Base-by-base conservation (phyloP, 1,284 basidiomycete species). In the Sporisorium reilianum region DNA sequence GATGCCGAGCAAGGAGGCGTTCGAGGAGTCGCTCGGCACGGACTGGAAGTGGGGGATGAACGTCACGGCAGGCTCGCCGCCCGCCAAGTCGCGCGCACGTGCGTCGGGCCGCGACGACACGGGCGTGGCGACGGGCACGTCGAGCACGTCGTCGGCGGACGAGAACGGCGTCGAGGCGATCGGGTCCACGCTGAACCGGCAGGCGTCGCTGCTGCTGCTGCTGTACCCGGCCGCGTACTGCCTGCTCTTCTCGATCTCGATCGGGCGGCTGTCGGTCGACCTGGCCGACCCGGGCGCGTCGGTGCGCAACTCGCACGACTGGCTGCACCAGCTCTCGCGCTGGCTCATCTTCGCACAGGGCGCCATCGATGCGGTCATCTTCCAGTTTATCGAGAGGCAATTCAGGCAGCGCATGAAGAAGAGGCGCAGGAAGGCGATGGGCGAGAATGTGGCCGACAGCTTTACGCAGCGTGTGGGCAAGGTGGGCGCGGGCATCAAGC, bases 301-400 rank as follows among this genome's bases (percentile, higher is more conserved):
- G 26, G 53, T 64, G 2, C 38, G 57, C 2, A 62, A 61, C 44
- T 36, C 67, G 7, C 64, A 75, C 25, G 74, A 78, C 10, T 67
- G 68, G 53, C 64, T 81, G 14, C 74, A 78, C 44, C 46, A 52
- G 7, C 50, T 80, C 3, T 54, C 57, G 0, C 51, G 80, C 16
- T 81, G 80, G 80, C 25, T 79, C 23, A 73, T 81, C 55, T 81
- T 81, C 57, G 79, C 80, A 28, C 80, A 81, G 49, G 80, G 80
- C 5, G 66, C 59, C 5, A 72, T 80, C 42, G 80, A 81, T 49
- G 79, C 79, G 2, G 25, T 81, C 36, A 79, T 81, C 65, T 81
- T 81, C 77, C 79, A 81, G 55, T 57, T 81, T 23, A 56, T 81
- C 45, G 80, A 81, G 60, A 48, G 72, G 1, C 74, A 78, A 26